Evolutionary conservation across 2,329 filamentous ascomycete species (phyloP), one percentile per base, ranked within the genome.

Genomic region (Nakataea oryzae): DNA sequence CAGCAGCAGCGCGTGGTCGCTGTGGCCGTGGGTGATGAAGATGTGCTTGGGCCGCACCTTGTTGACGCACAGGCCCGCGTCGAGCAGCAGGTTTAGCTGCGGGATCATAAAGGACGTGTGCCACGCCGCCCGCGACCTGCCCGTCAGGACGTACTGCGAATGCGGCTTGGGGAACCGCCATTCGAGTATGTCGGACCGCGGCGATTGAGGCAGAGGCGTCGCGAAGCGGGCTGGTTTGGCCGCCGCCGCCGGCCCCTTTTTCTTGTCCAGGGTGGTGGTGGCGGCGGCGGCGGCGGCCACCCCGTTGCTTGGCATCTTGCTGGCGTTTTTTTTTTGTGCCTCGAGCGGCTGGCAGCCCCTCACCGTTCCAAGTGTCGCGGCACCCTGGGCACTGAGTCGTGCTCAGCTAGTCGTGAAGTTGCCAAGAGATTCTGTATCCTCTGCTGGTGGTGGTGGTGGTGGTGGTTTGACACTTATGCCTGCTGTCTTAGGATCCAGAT

Each of bases 101-200:
- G 79, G 78, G 60, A 81, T 74, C 57, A 81, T 70, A 63, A 81
- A 81, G 6, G 78, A 80, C 2, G 79, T 81, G 68, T 81, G 78
- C 79, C 78, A 81, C 17, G 78, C 78, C 8, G 79, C 79, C 17
- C 78, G 76, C 9, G 78, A 81, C 29, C 74, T 74, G 61, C 79
- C 79, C 1, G 77, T 79, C 12, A 81, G 71, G 4, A 77, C 71
- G 62, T 73, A 73, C 58, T 78, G 73, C 60, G 72, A 69, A 64
- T 76, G 72, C 0, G 78, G 78, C 34, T 72, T 74, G 8, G 78
- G 78, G 63, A 80, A 76, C 13, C 69, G 70, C 76, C 76, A 79
- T 63, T 79, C 76, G 0, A 81, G 71, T 26, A 79, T 69, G n/a
- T 75, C 71, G 27, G 78, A 80, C 11, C 74, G 73, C 3, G 72